phyloP scores from a whole-genome alignment of 2,329 filamentous ascomycete genomes.

The Cladosporium sp. region DNA sequence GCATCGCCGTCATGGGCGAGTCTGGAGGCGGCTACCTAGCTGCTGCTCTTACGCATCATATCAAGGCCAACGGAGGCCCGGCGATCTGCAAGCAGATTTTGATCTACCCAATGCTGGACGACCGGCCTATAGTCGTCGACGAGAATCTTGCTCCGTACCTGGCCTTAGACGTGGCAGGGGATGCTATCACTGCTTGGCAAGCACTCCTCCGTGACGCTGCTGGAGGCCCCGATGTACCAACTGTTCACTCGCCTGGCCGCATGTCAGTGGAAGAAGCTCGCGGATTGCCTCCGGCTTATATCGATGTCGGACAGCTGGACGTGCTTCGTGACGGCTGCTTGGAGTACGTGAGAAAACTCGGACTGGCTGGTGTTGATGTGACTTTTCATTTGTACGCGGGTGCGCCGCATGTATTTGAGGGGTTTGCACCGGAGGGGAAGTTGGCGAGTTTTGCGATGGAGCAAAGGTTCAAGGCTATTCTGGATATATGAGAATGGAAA shows the following conservation, averaged over 20 bases:
- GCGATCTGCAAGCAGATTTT: slow-evolving; percentile 39
- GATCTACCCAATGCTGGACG: slow-evolving; percentile 46
- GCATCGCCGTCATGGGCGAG: slow-evolving; percentile 40
- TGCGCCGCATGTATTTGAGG: slow-evolving; percentile 39
- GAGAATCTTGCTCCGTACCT: slow-evolving; percentile 31
- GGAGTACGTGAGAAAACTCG: slow-evolving; percentile 37
- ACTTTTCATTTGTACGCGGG: slow-evolving; percentile 44
- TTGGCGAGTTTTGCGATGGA: slow-evolving; percentile 11
- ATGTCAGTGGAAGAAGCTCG: slow-evolving; percentile 29
- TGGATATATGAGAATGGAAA: neutral
- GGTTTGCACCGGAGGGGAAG: slow-evolving; percentile 16
- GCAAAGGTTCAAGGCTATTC: neutral
- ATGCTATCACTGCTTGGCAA: slow-evolving; percentile 40
- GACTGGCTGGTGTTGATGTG: slow-evolving; percentile 36
- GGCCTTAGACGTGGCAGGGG: slow-evolving; percentile 32
- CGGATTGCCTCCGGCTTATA: slow-evolving; percentile 41
- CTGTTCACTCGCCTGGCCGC: slow-evolving; percentile 35
- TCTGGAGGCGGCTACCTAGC: slow-evolving; percentile 42
- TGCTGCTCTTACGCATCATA: slow-evolving; percentile 36
- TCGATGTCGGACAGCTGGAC: slow-evolving; percentile 42
- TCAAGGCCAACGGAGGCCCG: slow-evolving; percentile 24
- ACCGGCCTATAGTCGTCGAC: slow-evolving; percentile 32
- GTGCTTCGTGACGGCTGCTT: slow-evolving; percentile 41
- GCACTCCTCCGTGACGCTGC: slow-evolving; percentile 35
- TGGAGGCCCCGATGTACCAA: slow-evolving; percentile 31